Percentiles rank a stretch among this genome's conserved stretches.
Evolutionary conservation across 495 filamentous ascomycete species (phyloP).

Genomic region (Neurospora pannonica): DNA sequence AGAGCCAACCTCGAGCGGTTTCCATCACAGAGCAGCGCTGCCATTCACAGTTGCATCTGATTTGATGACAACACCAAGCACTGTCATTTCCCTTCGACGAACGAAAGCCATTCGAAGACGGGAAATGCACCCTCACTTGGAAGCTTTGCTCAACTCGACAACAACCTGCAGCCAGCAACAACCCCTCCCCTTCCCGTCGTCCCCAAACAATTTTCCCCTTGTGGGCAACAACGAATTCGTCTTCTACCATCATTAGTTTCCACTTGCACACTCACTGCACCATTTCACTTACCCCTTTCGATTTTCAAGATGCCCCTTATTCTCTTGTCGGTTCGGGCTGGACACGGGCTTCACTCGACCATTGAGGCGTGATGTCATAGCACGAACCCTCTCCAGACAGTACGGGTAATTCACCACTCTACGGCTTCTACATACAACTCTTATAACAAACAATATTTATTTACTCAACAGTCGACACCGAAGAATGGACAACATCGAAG

Average conservation of each 20-base stretch:
- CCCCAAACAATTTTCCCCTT: background rate
- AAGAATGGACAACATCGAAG: background rate
- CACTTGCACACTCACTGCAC: background rate
- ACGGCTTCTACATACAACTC: background rate
- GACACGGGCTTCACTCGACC: background rate
- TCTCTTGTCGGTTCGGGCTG: background rate
- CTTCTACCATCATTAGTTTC: background rate
- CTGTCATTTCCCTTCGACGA: background rate
- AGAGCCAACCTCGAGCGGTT: background rate
- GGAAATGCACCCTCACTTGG: background rate
- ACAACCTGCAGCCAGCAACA: background rate
- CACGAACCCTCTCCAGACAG: background rate
- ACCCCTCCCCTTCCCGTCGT: background rate
- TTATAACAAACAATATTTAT: background rate
- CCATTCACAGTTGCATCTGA: background rate
- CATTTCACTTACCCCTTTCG: background rate
- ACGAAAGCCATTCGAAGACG: background rate
- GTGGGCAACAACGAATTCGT: background rate
- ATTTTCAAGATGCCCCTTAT: background rate
- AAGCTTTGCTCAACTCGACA: background rate
- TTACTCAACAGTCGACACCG: background rate
- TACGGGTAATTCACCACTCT: background rate
- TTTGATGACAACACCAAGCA: background rate
- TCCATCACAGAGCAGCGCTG: background rate
- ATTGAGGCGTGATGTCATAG: background rate